Evolutionary conservation across 2,329 filamentous ascomycete species (phyloP).

Genomic region (Septoria linicola): DNA sequence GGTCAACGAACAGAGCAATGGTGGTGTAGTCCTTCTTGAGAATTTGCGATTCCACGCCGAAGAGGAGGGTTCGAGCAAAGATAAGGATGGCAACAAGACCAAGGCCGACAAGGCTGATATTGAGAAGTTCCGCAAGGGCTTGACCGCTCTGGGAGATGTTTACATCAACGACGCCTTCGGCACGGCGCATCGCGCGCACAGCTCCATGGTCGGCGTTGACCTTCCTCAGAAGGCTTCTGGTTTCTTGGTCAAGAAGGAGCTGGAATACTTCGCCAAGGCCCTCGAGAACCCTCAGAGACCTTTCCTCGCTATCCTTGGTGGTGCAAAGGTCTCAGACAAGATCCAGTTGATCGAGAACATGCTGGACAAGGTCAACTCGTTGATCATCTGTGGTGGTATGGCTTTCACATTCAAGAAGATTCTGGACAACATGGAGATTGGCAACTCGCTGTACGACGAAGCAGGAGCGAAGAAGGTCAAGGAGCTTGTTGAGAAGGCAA

Average conservation of each 20-base stretch:
- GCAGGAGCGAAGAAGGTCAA: conserved; percentile 87
- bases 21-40: conserved; percentile 87
- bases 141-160: conserved; percentile 91
- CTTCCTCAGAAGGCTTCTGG: conserved; percentile 95
- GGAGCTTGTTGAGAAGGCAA: conserved; percentile 87
- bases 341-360: conserved; percentile 99
- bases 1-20: conserved; percentile 77
- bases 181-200: conserved; percentile 96
- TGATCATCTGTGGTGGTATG: conserved; percentile 97
- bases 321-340: conserved; percentile 99
- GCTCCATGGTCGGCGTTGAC: conserved; percentile 96
- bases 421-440: conserved; percentile 85
- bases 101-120: conserved; percentile 96
- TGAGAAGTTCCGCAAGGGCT: conserved; percentile 86
- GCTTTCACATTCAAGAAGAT: conserved; percentile 99
- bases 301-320: conserved; percentile 97
- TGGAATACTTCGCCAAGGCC: conserved; percentile 98
- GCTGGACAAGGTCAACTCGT: conserved; percentile 93
- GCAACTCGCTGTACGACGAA: conserved; percentile 89
- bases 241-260: conserved; percentile 99
- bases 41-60: conserved; percentile 98
- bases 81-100: conserved; percentile 90
- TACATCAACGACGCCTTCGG: conserved; percentile 99
- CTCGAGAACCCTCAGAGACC: conserved; percentile 90
- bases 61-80: conserved; percentile 95